Evolutionary conservation across 257 asterid genomes (phyloP).

Genomic region (Gynochthodes officinalis): DNA sequence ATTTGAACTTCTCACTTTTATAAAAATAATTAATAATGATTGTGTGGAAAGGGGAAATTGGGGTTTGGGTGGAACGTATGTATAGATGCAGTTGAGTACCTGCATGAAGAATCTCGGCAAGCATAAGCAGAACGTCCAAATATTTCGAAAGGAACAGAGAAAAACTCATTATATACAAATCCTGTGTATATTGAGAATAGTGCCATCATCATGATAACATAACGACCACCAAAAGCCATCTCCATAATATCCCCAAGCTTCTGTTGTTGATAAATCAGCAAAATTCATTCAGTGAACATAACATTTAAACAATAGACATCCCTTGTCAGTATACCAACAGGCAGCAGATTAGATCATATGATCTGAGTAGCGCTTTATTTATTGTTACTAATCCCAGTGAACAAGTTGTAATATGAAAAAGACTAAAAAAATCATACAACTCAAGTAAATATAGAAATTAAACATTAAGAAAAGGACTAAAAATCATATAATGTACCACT

Average conservation of each 20-base stretch:
- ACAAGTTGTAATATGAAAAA: no score
- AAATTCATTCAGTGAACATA: neutral
- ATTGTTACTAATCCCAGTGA: no score
- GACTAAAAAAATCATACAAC: no score
- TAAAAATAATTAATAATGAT: neutral
- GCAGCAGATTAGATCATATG: no score
- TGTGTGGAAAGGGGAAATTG: neutral
- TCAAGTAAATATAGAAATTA: no score
- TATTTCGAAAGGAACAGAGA: slow-evolving; percentile 61
- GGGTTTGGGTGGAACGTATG: neutral
- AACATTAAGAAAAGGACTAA: no score
- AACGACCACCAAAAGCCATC: slow-evolving; percentile 74
- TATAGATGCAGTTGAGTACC: slow-evolving; percentile 28
- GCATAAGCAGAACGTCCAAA: slow-evolving; percentile 57
- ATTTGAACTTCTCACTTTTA: neutral
- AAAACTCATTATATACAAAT: slow-evolving; percentile 55
- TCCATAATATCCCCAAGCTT: slow-evolving; percentile 69
- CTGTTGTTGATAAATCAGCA: slow-evolving; percentile 33
- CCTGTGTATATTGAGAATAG: slow-evolving; percentile 68
- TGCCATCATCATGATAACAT: slow-evolving; percentile 65
- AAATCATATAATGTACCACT: no score
- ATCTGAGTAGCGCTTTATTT: no score
- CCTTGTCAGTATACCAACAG: no score
- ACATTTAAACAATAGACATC: neutral
- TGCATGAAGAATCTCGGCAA: slow-evolving; percentile 56